A percentile compares a stretch with the other conserved stretches of the same genome.
Conservation (phyloP, 179 eudicot species). For the Camellia oleifera region DNA sequence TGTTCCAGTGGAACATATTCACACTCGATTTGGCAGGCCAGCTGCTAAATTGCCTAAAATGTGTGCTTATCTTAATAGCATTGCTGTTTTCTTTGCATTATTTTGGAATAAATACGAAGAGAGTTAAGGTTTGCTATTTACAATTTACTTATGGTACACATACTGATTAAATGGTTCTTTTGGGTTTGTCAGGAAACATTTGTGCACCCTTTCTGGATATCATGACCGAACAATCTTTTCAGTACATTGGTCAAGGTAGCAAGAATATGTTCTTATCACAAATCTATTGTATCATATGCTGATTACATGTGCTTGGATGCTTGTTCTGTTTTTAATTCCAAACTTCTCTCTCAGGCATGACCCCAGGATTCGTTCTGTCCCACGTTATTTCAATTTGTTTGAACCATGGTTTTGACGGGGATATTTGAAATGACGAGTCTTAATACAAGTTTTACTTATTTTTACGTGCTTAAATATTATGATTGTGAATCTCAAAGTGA, state of each 20-base stretch:
- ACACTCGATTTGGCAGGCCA: neutral
- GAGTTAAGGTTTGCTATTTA: neutral
- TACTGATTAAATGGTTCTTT: constrained; percentile 10
- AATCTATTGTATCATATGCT: neutral
- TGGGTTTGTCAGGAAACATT: constrained; percentile 64
- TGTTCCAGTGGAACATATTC: neutral
- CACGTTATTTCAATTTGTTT: neutral
- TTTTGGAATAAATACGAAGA: neutral
- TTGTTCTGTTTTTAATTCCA: constrained; percentile 3
- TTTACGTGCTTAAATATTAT: neutral
- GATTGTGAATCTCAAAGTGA: neutral
- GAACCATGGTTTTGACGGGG: neutral
- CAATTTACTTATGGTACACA: neutral
- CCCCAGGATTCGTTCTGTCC: neutral
- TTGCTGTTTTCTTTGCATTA: constrained; percentile 1
- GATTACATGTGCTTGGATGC: neutral
- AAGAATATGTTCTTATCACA: neutral
- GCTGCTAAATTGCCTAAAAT: neutral
- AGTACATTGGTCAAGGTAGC: constrained; percentile 92
- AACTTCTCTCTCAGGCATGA: neutral
- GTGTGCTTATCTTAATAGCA: neutral
- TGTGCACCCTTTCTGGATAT: constrained; percentile 88
- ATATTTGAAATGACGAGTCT: neutral
- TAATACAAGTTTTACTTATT: neutral
- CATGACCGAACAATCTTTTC: constrained; percentile 88